Base-by-base conservation (phyloP, 805 yeast species). In the Schwanniomyces yamadae region DNA sequence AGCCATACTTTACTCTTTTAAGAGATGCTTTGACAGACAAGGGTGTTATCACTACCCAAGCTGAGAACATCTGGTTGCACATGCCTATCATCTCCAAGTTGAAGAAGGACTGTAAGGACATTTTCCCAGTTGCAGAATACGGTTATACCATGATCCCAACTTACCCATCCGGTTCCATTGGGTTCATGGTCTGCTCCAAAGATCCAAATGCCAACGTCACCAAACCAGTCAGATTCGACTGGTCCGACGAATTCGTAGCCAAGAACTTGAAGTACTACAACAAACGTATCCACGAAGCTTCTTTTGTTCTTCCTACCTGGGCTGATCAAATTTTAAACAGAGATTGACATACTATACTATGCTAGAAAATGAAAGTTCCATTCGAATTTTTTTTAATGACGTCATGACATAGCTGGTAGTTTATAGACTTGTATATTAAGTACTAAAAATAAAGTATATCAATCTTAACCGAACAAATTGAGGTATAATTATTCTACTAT, bases 181-280 rank as follows among this genome's bases (percentile, higher is more conserved):
- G 98, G n/a, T 87, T 93, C 69, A 87, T 91, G 96, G 90, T 91
- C 42, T 90, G 97, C 63, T 76, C 83, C 45, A 91, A 89, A 71
- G 84, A 85, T 56, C 58, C 76, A 11, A 50, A 62, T 17, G 80
- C 82, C 33, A 70, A 82, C 45, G 84, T 91, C 40, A 72, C 66
- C 52, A 70, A 63, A 46, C 96, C 98, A 32, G 47, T 77, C 44
- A 79, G 96, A 62, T 61, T 55, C 25, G 68, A 72, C 21, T 65
- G 84, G 61, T 59, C 78, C 35, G 75, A 69, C 29, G 82, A 74
- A 40, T 75, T 77, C 44, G 95, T 85, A 57, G 63, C 57, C 17
- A 68, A 78, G 60, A 59, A 83, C 53, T 80, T 79, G 78, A 77
- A 76, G 54, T 91, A 93, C 72, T 91, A 91, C 74, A 88, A 81